Base-by-base conservation (phyloP, 306 rosid genomes). In the Cicer bijugum region DNA sequence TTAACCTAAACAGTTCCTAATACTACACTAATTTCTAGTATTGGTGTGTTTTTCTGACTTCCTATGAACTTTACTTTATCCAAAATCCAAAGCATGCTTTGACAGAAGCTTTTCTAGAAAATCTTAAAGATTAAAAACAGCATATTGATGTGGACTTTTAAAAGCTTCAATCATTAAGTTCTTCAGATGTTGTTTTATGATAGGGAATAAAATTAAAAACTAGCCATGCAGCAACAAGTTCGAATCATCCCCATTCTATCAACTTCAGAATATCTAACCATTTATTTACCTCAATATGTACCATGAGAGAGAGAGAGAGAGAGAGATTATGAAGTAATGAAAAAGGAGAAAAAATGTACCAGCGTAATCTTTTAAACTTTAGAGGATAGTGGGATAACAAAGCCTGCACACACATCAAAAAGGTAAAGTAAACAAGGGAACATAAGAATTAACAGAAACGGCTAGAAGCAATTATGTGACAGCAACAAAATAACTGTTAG, bases 341-440 rank as follows among this genome's bases (percentile, higher is more conserved):
- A 61, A 37, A 65, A 42, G 40, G 9, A 57, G 6, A 68, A 65
- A 69, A 69, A 78, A 58, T 81, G 62, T 88, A 91, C 99, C 85
- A 60, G 75, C 97, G 89, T 48, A 94, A 72, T 42, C 75, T 84
- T 80, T 91, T 83, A 81, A 89, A 82, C 86, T 94, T 94, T 33
- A 19, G 72, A 77, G 90, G 91, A 79, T 82, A 83, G 67, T 91
- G 89, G 33, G 86, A 75, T 78, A 94, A 71, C 69, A 94, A 79
- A 81, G 87, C 96, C 99, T 94, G 84, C 86, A 91, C 62, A 82
- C 72, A 69, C 37, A 72, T 16, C 44, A 17, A 64, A 71, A 17
- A 35, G 39, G 44, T 53, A 52, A 53, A 68, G 44, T 44, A 12
- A 72, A 53, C 51, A 56, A 19, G 17, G 47, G 47, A 75, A 52